These are phyloP conservation scores for Populus tremula DNA, from an alignment of 345 rosid species.

Conservation along the genomic window DNA sequence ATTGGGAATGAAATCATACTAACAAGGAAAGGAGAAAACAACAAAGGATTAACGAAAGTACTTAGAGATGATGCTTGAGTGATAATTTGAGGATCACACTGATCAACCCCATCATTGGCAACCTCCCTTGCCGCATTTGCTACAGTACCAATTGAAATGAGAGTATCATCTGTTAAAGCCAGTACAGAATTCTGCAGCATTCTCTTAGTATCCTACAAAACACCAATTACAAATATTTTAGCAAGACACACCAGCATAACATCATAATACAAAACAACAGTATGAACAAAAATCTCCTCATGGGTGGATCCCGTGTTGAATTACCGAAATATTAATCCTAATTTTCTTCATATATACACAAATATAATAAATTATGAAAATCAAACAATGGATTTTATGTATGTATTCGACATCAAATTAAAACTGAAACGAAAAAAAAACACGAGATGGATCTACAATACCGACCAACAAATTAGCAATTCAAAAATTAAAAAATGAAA, in stretches of 20 bases:
- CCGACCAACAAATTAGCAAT: background rate
- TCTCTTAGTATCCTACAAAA: constrained; percentile 29
- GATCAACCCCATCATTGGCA: constrained; percentile 28
- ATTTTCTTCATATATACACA: background rate
- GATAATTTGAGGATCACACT: constrained; percentile 47
- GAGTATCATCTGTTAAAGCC: constrained; percentile 39
- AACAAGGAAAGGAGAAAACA: background rate
- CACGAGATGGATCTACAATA: background rate
- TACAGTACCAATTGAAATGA: constrained; percentile 39
- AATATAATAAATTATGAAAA: background rate
- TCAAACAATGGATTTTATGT: background rate
- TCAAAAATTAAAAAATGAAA: background rate
- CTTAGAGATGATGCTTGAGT: constrained; percentile 61
- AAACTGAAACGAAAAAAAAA: background rate
- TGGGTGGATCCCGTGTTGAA: too few species aligned
- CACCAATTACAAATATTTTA: background rate
- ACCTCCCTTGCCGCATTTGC: constrained; percentile 33
- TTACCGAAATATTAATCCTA: too few species aligned
- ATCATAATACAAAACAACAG: background rate
- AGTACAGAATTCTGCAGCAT: constrained; percentile 24
- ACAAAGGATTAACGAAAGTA: constrained; percentile 19
- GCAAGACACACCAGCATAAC: background rate
- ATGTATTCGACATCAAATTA: background rate
- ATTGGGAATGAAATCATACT: background rate
- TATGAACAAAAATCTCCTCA: background rate